Base-by-base conservation (phyloP, 345 rosid genomes). In the Laguncularia racemosa region DNA sequence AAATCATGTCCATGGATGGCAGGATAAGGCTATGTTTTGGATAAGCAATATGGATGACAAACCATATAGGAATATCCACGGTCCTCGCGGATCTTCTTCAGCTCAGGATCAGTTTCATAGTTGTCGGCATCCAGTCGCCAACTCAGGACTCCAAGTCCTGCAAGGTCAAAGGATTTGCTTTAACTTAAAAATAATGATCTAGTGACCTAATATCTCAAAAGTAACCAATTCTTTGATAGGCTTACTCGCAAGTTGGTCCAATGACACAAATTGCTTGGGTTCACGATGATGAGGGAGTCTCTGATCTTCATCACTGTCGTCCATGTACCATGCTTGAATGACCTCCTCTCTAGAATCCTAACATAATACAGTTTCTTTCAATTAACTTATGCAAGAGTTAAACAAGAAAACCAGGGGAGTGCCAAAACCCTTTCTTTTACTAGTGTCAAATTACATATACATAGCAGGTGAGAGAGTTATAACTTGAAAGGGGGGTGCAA, bases 61-160 rank as follows among this genome's bases (percentile, higher is more conserved):
- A 93, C 99, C 90, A 76, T 67, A 72, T 87, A 93, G 43, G 99
- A 85, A 72, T 89, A 93, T 63, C 97, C 95, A 55, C 84, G 96
- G 20, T 81, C 75, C 58, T 87, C 85, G 12, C 92, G 89, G 53
- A 93, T 87, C 76, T 82, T 93, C 80, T 85, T 87, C 83, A 93
- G 59, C 20, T 81, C 90, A 58, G 84, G 92, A 67, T 89, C 97
- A 6, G 82, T 87, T 74, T 89, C 96, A 59, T 89, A 84, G 61
- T 82, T 71, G 68, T 89, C 97, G 53, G 97, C 99, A 78, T 89
- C 95, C 67, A 89, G 76, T 43, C 68, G 73, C 97, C 97, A 89
- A 77, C 96, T 85, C 18, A 87, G 85, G 12, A 87, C 95, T 51
- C 99, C 99, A 18, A 89, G 85, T 67, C 83, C 97, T 89, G 54